These are phyloP conservation scores for Colletotrichum simmondsii DNA, from an alignment of 2,329 filamentous ascomycete species.

Conservation along the genomic window DNA sequence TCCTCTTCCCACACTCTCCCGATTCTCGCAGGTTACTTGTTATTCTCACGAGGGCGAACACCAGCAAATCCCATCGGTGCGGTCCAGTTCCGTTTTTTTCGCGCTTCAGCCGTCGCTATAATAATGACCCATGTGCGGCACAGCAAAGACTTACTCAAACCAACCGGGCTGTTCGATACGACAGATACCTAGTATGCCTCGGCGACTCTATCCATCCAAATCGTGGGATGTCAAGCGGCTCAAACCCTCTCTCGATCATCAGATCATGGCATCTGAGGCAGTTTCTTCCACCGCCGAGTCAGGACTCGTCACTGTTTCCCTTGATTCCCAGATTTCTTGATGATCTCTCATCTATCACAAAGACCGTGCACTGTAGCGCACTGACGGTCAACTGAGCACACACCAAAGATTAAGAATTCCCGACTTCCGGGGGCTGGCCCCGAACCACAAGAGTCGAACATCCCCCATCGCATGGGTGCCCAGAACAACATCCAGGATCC, in stretches of 20 bases:
- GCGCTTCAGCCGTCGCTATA: not conserved
- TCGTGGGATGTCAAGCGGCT: not conserved
- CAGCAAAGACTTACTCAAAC: not conserved
- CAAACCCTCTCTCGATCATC: not conserved
- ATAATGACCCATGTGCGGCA: not conserved
- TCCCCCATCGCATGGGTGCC: constrained; percentile 6
- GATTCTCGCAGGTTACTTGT: not conserved
- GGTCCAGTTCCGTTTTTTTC: constrained; percentile 15
- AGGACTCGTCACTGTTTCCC: not conserved
- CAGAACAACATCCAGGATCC: not conserved
- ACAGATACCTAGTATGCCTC: not conserved
- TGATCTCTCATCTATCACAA: constrained; percentile 12
- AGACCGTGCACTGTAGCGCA: constrained; percentile 5
- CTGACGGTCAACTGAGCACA: not conserved
- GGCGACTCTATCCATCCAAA: not conserved
- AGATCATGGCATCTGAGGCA: not conserved
- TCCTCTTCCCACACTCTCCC: not conserved
- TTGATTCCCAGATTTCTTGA: not conserved
- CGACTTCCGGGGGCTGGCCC: constrained; percentile 14
- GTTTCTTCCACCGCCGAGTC: not conserved
- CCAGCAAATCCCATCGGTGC: not conserved
- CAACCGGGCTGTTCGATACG: not conserved
- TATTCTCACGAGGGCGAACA: not conserved
- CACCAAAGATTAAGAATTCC: not conserved
- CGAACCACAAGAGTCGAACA: constrained; percentile 5